Conservation (phyloP, 2,329 filamentous ascomycete species). For the Diplocarpon mali region DNA sequence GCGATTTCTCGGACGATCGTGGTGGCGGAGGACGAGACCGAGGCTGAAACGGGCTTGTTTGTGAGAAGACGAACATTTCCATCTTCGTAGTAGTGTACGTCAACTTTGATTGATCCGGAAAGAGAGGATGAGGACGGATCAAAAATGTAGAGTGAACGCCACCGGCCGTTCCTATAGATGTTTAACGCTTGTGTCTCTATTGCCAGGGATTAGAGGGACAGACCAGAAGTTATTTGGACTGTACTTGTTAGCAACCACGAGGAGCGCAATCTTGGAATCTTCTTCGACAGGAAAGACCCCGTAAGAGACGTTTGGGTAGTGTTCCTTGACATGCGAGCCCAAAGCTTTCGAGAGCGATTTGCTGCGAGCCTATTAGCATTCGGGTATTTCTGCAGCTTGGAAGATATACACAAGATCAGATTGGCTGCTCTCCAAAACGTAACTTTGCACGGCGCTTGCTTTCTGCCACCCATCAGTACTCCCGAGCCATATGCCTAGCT, state of each 20-base stretch:
- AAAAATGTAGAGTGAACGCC: conserved; percentile 80
- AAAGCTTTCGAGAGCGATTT: conserved; percentile 77
- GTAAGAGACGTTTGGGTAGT: conserved; percentile 72
- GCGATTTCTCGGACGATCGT: conserved; percentile 66
- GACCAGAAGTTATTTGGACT: conserved; percentile 97
- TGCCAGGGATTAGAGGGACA: conserved; percentile 10
- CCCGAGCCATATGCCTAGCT: background rate
- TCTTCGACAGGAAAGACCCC: conserved; percentile 74
- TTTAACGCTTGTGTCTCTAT: background rate
- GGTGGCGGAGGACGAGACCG: conserved; percentile 47
- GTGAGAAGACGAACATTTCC: conserved; percentile 91
- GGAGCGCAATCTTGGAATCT: conserved; percentile 64
- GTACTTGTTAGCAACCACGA: conserved; percentile 93
- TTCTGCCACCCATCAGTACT: conserved; percentile 41
- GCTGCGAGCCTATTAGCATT: conserved; percentile 32
- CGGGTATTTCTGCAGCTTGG: background rate
- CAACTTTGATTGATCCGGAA: conserved; percentile 75
- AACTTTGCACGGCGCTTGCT: conserved; percentile 71
- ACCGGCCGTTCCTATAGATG: conserved; percentile 72
- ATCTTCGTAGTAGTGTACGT: conserved; percentile 99
- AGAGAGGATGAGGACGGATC: conserved; percentile 57
- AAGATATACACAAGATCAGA: conserved; percentile 63
- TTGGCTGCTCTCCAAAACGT: conserved; percentile 66
- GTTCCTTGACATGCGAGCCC: conserved; percentile 67
- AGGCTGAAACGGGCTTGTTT: conserved; percentile 60